A percentile compares a stretch with the other conserved stretches of the same genome.
These are phyloP conservation scores for Penicillium silybi DNA, from an alignment of 495 filamentous ascomycete genomes.

Conservation along the genomic window DNA sequence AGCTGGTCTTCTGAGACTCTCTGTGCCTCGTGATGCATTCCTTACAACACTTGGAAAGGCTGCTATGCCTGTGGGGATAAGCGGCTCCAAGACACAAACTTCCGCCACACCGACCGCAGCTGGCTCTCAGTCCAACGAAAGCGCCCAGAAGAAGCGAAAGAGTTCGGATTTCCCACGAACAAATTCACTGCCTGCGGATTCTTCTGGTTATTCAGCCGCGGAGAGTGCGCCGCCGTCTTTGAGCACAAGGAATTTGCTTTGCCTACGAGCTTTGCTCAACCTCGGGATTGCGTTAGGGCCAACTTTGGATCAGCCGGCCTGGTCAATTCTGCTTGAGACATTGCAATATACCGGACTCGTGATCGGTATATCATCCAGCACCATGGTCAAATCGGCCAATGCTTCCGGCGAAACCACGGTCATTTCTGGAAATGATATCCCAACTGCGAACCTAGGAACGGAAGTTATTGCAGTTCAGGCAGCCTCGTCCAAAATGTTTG, in stretches of 20 bases:
- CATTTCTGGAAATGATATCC: constrained; percentile 42
- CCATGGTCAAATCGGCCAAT: constrained; percentile 30
- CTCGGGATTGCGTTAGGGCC: constrained; percentile 92
- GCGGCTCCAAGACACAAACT: constrained; percentile 34
- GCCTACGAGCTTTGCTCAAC: constrained; percentile 84
- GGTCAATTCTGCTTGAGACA: constrained; percentile 87
- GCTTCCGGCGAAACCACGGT: constrained; percentile 24
- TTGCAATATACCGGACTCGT: constrained; percentile 87
- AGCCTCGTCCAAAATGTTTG: constrained; percentile 82
- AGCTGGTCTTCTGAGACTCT: constrained; percentile 77
- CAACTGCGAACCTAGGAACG: constrained; percentile 57
- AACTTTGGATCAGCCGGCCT: constrained; percentile 70
- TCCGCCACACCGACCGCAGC: constrained; percentile 8
- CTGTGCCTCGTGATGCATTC: constrained; percentile 89
- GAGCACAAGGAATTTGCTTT: constrained; percentile 84
- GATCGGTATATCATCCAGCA: constrained; percentile 54
- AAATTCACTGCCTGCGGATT: constrained; percentile 19
- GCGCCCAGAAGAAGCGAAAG: constrained; percentile 39
- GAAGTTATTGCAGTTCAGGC: constrained; percentile 86
- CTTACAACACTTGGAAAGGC: constrained; percentile 90
- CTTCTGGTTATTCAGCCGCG: constrained; percentile 11
- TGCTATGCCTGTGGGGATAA: constrained; percentile 73
- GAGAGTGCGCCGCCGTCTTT: constrained; percentile 48
- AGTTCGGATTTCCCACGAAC: constrained; percentile 19
- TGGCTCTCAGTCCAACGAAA: constrained; percentile 18